These are phyloP conservation scores for Quercus alba DNA, from an alignment of 306 rosid genomes.

Conservation along the genomic window DNA sequence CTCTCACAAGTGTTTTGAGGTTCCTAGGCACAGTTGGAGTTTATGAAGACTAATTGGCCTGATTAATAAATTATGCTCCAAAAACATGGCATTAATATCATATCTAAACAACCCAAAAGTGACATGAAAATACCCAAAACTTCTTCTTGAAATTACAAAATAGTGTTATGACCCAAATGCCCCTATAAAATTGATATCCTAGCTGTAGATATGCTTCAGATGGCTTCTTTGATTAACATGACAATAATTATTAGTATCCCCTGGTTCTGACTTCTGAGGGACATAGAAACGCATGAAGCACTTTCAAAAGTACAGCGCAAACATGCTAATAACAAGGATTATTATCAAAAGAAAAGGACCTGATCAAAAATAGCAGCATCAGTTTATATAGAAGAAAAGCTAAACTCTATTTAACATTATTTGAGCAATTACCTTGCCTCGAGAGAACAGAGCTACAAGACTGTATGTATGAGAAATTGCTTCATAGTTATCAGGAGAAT, in stretches of 20 bases:
- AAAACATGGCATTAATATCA: background rate
- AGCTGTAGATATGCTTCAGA: background rate
- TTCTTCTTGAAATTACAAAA: background rate
- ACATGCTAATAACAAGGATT: background rate
- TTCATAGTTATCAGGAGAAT: constrained; percentile 87
- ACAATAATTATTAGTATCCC: too few relatives aligned
- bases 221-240: background rate
- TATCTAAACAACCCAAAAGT: background rate
- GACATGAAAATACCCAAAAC: background rate
- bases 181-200: background rate
- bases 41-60: background rate
- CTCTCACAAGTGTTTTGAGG: background rate
- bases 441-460: constrained; percentile 74
- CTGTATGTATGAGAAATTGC: constrained; percentile 82
- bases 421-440: constrained; percentile 61
- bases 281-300: background rate
- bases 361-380: background rate
- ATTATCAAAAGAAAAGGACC: constrained; percentile 5
- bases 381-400: constrained; percentile 19
- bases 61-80: background rate
- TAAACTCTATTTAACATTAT: constrained; percentile 1
- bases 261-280: background rate
- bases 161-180: background rate
- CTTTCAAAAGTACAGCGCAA: background rate
- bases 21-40: background rate